Conservation (phyloP, 495 filamentous ascomycete species). For the Penicillium parvum region DNA sequence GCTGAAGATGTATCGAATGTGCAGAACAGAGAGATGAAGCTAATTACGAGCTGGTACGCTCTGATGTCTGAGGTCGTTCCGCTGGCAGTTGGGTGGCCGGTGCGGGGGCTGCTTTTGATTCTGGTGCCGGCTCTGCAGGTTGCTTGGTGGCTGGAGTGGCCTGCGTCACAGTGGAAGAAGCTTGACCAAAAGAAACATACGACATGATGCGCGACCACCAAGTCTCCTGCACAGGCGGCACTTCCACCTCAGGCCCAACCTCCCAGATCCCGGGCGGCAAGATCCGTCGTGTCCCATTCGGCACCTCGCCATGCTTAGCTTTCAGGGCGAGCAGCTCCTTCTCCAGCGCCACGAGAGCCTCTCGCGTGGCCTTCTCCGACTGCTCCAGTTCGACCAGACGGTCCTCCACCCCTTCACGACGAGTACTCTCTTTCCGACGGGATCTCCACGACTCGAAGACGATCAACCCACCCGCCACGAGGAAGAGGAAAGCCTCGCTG, state of each 20-base stretch:
- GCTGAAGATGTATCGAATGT: too few relatives aligned
- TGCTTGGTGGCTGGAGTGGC: not conserved
- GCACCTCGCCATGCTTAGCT: slow-evolving; percentile 32
- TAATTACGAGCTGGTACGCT: too few relatives aligned
- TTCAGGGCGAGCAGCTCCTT: slow-evolving; percentile 60
- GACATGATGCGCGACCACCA: slow-evolving; percentile 34
- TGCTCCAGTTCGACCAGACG: slow-evolving; percentile 63
- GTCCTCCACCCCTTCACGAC: slow-evolving; percentile 69
- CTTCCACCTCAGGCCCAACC: slow-evolving; percentile 30
- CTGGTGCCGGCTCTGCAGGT: not conserved
- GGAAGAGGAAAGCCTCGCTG: slow-evolving; percentile 82
- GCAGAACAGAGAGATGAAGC: too few relatives aligned
- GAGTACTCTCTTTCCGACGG: slow-evolving; percentile 70
- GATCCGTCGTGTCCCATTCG: slow-evolving; percentile 31
- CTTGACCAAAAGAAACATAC: slow-evolving; percentile 27
- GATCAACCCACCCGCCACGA: slow-evolving; percentile 73
- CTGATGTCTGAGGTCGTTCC: not conserved
- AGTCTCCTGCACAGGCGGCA: slow-evolving; percentile 21
- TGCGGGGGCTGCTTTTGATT: not conserved
- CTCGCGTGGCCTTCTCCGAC: slow-evolving; percentile 52
- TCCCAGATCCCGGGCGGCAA: slow-evolving; percentile 45
- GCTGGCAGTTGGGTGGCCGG: not conserved
- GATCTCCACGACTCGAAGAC: slow-evolving; percentile 76
- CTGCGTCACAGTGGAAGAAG: not conserved
- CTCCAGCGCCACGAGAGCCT: slow-evolving; percentile 61